Evolutionary conservation across 1,139 yeast species (phyloP), one percentile per base, ranked within the genome.

Genomic region (Blastobotrys raffinosifermentans): DNA sequence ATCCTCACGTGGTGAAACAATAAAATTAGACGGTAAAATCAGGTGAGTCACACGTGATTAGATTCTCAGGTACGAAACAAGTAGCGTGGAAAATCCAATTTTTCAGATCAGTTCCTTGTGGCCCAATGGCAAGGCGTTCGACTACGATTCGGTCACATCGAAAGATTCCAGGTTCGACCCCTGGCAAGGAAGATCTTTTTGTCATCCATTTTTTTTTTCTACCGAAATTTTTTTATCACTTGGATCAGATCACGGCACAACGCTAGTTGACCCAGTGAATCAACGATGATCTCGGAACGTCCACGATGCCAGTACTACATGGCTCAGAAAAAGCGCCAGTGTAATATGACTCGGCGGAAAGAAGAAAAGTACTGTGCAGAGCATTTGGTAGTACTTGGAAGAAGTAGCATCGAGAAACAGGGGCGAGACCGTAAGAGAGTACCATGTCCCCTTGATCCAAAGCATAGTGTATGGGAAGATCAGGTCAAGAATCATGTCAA

Each of bases 381-480:
- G 48, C 94, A 83, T 55, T 37, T 42, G 16, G 57, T 46, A 8
- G 37, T 38, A 11, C 36, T 26, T 14, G 11, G 30, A 11, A n/a
- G n/a, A n/a, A n/a, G n/a, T n/a, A n/a, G n/a, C n/a, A 29, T 22
- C 19, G 37, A 31, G 33, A 32, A 25, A 26, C 14, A 27, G 9
- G 16, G 13, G 1, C 51, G 51, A 18, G 56, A 57, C 1, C 58
- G 63, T 11, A 63, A 62, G 21, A 62, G 96, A 44, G 69, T 87
- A 0, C 75, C 80, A 3, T 87, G 96, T 58, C 89, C 96, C 0
- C 55, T 80, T 22, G 94, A 86, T 54, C 75, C 80, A 0, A n/a
- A 25, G 4, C 96, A 87, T 57, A 72, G 82, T 0, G 77, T 87
- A 0, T 78, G 86, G 83, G 66, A 66, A 34, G 64, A 69, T 31